Conservation (phyloP, 495 filamentous ascomycete species). For the Penicillium subrubescens region DNA sequence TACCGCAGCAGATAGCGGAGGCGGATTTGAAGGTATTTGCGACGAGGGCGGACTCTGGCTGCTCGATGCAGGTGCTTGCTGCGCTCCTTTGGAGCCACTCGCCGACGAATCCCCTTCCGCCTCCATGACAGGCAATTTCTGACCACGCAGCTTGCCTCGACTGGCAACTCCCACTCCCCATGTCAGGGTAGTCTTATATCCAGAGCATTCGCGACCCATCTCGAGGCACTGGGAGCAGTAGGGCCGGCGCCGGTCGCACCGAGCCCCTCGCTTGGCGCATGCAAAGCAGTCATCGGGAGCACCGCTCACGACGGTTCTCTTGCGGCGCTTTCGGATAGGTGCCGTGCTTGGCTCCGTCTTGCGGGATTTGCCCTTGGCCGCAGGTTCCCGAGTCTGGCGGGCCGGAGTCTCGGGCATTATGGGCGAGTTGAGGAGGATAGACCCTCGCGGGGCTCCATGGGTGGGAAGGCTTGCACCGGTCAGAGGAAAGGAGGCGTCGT, state of each 20-base stretch:
- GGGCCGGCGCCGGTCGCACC: conserved; percentile 89
- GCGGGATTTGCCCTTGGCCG: conserved; percentile 32
- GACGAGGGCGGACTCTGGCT: conserved; percentile 20
- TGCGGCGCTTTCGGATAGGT: conserved; percentile 70
- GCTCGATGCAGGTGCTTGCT: conserved; percentile 15
- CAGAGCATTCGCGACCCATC: conserved; percentile 87
- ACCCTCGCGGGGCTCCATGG: conserved; percentile 23
- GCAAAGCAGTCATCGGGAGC: conserved; percentile 96
- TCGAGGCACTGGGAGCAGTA: conserved; percentile 97
- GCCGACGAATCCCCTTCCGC: conserved; percentile 23
- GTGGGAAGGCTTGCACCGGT: background rate
- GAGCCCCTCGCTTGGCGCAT: conserved; percentile 76
- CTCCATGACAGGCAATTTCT: conserved; percentile 75
- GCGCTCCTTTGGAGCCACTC: conserved; percentile 13
- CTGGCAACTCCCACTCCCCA: conserved; percentile 98
- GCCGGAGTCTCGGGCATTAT: conserved; percentile 24
- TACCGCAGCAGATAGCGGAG: conserved; percentile 11
- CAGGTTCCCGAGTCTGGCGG: conserved; percentile 20
- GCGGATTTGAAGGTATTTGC: conserved; percentile 12
- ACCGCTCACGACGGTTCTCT: conserved; percentile 84
- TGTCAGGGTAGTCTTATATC: conserved; percentile 96
- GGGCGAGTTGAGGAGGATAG: conserved; percentile 8
- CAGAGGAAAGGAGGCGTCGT: background rate
- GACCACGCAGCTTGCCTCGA: conserved; percentile 88
- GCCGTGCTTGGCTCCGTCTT: conserved; percentile 27